Base-by-base conservation (phyloP, 2,329 filamentous ascomycete species). In the Nothophaeocryptopus gaeumannii region DNA sequence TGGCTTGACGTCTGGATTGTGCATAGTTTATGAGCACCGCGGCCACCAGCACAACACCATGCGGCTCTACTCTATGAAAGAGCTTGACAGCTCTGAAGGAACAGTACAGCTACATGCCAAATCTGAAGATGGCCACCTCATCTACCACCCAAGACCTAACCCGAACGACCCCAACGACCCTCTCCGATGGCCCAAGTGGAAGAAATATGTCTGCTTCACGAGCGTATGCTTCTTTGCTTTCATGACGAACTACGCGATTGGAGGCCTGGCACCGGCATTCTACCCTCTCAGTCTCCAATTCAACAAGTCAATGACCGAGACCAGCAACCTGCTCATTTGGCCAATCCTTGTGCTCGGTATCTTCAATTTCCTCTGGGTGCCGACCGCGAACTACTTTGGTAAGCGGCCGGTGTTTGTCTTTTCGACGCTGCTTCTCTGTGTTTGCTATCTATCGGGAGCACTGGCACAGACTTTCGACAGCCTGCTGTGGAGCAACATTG, bases 321-420 rank as follows among this genome's bases (percentile, higher is more conserved):
- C 74, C 2, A 72, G 70, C 12, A 64, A 63, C 15, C 54, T 72
- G 1, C 63, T 72, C 1, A 56, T 70, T 10, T 72, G 66, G 60
- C 69, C 68, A 1, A 75, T 78, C 53, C 62, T 78, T 2, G 70
- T 75, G 1, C 69, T 78, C 2, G 74, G 76, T 1, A 70, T 75
- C 29, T 76, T 74, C 60, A 79, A 78, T 56, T 78, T 78, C 65
- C 67, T 78, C 58, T 77, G 74, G 74, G 73, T 77, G 5, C 75
- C 75, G 11, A 54, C 78, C 8, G 70, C 73, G 45, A 74, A 72
- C 16, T 74, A 72, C 49, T 72, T 75, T 47, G 75, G 76, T 9
- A 72, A 77, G 54, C 64, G 76, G 5, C 74, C 75, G 1, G 65
- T 75, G 2, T 77, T 77, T 50, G 70, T 77, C 32, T 56, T 74